Conservation (phyloP, 768 basidiomycete genomes). For the Zangia roseola region DNA sequence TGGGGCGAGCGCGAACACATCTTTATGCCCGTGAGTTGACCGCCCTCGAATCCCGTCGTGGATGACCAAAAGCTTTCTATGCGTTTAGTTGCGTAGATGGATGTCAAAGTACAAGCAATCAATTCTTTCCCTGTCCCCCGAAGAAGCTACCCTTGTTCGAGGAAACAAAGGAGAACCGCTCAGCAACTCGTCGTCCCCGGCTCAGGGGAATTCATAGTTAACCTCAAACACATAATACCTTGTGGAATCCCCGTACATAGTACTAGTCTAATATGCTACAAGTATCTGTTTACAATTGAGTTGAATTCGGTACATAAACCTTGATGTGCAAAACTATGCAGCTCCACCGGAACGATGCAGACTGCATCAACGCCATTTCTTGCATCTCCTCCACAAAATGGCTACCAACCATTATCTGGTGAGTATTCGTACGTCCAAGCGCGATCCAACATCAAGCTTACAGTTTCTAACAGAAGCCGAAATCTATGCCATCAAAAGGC, state of each 20-base stretch:
- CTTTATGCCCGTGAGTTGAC: slow-evolving; percentile 57
- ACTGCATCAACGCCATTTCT: slow-evolving; percentile 38
- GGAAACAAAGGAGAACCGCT: slow-evolving; percentile 1
- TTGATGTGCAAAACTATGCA: slow-evolving; percentile 75
- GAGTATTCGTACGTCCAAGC: slow-evolving; percentile 25
- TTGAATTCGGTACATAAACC: slow-evolving; percentile 41
- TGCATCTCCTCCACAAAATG: slow-evolving; percentile 37
- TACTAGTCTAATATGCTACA: slow-evolving; percentile 1
- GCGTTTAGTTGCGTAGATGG: slow-evolving; percentile 57
- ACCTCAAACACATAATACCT: background rate
- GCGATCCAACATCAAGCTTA: slow-evolving; percentile 14
- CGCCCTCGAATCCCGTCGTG: background rate
- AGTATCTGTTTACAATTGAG: slow-evolving; percentile 1
- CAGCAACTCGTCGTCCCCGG: background rate
- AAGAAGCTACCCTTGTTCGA: slow-evolving; percentile 39
- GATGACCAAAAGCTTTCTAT: background rate
- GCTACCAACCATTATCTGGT: slow-evolving; percentile 37
- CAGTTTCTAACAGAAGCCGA: slow-evolving; percentile 36
- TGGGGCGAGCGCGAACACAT: slow-evolving; percentile 73
- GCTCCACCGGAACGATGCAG: slow-evolving; percentile 63
- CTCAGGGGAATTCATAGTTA: slow-evolving; percentile 5
- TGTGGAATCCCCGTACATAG: background rate
- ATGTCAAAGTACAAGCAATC: slow-evolving; percentile 44
- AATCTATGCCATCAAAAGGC: slow-evolving; percentile 61
- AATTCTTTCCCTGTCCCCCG: slow-evolving; percentile 59